Base-by-base conservation (phyloP, 148 eudicot species). In the Chenopodium suecicum region DNA sequence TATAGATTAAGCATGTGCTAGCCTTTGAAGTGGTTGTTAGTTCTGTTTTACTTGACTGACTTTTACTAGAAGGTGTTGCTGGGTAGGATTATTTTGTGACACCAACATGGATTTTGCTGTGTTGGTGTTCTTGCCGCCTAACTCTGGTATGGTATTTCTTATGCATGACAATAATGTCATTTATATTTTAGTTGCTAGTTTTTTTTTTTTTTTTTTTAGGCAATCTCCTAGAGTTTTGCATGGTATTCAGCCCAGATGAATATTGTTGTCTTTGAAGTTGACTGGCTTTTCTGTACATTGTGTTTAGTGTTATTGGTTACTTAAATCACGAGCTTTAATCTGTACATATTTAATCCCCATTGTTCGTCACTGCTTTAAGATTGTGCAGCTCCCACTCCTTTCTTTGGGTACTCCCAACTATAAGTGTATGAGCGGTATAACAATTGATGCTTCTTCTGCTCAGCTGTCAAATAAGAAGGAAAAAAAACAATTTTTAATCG, bases 61-160 rank as follows among this genome's bases (percentile, higher is more conserved):
- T 73, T 52, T 73, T 71, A 27, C 48, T 81, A 78, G 84, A 76
- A 80, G 75, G 47, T 77, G 67, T 86, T 81, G 79, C 76, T 31
- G 84, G 78, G 78, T 76, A 65, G 70, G 73, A 31, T 78, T 58
- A 31, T 31, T 52, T 47, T 23, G 9, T 54, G 67, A 22, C 78
- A 81, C 70, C 74, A 25, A 27, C 48, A 41, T 77, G 65, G 58
- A 63, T n/a, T 73, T 3, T 27, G 22, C 54, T 78, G 41, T 81
- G 85, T 84, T 91, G 84, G 83, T 87, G 79, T 80, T 79, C 41
- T 85, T 76, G 50, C 86, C 70, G 83, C 83, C 79, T 80, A 79
- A 79, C 77, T 73, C 77, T 82, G 85, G 91, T 87, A 85, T 84
- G 85, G 80, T 48, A 83, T 79, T 85, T n/a, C 62, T 70, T 76